Percentiles rank a stretch among this genome's conserved stretches.
Conservation (phyloP, 352 stramenopile species). For the Pythium dissimile region DNA sequence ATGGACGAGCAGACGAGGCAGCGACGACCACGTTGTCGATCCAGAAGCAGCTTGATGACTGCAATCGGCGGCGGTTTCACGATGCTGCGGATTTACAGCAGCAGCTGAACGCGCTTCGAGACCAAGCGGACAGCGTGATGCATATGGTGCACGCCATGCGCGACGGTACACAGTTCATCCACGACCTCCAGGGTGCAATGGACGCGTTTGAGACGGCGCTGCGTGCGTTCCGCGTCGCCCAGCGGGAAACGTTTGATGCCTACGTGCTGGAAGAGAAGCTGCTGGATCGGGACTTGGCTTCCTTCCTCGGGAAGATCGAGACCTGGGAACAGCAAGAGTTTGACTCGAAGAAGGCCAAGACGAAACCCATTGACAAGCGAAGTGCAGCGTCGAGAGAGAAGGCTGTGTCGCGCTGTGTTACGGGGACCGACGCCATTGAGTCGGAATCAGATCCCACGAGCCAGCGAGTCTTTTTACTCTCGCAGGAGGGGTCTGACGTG, state of each 20-base stretch:
- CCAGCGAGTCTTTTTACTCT: background rate
- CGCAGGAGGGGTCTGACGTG: too few relatives aligned
- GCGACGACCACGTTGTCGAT: constrained; percentile 23
- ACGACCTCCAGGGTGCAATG: constrained; percentile 51
- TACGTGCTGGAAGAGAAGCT: constrained; percentile 56
- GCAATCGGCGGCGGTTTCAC: constrained; percentile 22
- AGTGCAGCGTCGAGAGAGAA: too few relatives aligned
- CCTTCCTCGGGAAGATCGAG: constrained; percentile 40
- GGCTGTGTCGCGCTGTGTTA: background rate
- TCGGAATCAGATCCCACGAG: background rate
- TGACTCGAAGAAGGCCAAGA: background rate
- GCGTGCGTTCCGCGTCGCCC: constrained; percentile 28
- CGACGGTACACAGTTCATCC: constrained; percentile 40
- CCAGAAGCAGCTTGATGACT: constrained; percentile 45
- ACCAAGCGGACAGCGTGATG: constrained; percentile 28
- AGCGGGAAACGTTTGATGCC: constrained; percentile 39
- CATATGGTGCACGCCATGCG: constrained; percentile 45
- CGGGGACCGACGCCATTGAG: background rate
- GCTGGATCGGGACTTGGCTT: constrained; percentile 46
- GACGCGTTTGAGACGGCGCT: constrained; percentile 46
- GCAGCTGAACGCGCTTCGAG: constrained; percentile 30
- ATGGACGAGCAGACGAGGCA: background rate
- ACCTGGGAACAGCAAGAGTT: constrained; percentile 32
- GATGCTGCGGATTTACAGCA: constrained; percentile 34
- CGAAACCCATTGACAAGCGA: background rate